Evolutionary conservation across 441 rosid species (phyloP).

Genomic region (Gossypium schwendimanii): DNA sequence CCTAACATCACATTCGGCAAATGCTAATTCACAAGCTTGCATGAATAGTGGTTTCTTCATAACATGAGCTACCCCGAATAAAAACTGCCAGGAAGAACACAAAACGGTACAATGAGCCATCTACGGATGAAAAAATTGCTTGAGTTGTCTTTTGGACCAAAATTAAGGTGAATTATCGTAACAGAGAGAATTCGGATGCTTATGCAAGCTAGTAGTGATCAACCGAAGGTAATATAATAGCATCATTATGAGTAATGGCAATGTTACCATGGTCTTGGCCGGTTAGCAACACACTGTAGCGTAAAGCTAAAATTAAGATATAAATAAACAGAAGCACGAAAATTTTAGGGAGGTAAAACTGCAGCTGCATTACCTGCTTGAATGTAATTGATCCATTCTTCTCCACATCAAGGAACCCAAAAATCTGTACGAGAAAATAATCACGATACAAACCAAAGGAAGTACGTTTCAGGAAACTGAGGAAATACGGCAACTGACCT

Average conservation of each 20-base stretch:
- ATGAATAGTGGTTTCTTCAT: constrained; percentile 55
- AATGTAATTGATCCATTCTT: constrained; percentile 66
- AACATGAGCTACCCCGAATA: constrained; percentile 68
- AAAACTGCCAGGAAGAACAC: constrained; percentile 45
- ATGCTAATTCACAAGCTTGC: constrained; percentile 59
- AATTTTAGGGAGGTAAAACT: background rate
- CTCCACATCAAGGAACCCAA: constrained; percentile 73
- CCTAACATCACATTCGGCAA: constrained; percentile 41
- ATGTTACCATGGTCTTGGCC: background rate
- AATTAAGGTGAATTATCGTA: background rate
- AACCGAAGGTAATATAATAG: background rate
- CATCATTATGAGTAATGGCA: background rate
- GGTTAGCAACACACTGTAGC: background rate
- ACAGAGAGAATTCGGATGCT: background rate
- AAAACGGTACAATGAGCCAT: background rate
- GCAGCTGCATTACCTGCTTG: constrained; percentile 53
- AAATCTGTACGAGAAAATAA: constrained; percentile 43
- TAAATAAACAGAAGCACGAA: background rate
- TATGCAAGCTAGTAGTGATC: background rate
- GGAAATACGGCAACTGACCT: constrained; percentile 37
- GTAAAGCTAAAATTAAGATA: background rate
- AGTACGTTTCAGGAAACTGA: background rate
- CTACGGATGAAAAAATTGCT: background rate
- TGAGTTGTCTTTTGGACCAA: background rate
- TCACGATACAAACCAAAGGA: constrained; percentile 4